Conservation (phyloP, 805 yeast genomes). For the Ogataea saltuana region DNA sequence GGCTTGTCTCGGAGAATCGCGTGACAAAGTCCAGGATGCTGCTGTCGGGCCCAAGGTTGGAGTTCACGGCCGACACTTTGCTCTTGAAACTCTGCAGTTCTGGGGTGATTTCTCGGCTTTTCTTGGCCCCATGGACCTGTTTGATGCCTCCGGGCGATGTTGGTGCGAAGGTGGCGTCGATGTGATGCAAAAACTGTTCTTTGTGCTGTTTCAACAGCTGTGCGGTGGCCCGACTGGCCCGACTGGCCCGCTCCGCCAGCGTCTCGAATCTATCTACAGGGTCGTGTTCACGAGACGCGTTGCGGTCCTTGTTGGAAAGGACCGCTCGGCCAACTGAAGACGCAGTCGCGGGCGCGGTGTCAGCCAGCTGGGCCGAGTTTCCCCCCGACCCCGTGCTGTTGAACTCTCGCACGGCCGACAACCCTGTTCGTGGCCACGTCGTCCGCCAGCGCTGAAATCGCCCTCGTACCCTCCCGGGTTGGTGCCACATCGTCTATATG, state of each 20-base stretch:
- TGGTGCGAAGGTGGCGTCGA: not conserved
- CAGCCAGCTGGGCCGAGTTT: not conserved
- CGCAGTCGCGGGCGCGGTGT: constrained; percentile 1
- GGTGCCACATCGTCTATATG: constrained; percentile 7
- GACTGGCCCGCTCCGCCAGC: not conserved
- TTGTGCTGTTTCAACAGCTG: constrained; percentile 1
- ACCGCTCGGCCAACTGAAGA: not conserved
- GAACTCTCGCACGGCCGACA: not conserved
- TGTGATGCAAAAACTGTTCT: not conserved
- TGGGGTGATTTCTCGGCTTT: not conserved
- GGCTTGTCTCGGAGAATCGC: constrained; percentile 5
- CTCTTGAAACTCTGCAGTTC: constrained; percentile 4
- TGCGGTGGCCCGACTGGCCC: constrained; percentile 4
- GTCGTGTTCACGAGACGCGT: not conserved
- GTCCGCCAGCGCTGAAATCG: constrained; percentile 4
- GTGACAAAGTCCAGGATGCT: constrained; percentile 1
- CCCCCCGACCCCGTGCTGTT: constrained; percentile 2
- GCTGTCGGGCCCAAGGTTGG: constrained; percentile 1
- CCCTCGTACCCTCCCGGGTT: constrained; percentile 6
- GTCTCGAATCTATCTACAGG: not conserved
- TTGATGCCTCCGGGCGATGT: not conserved
- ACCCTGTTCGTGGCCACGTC: not conserved
- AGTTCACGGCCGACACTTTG: not conserved
- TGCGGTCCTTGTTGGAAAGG: not conserved
- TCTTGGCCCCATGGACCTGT: not conserved